Percentiles rank a stretch among this genome's conserved stretches.
Evolutionary conservation across 2,329 filamentous ascomycete genomes (phyloP).

Genomic region (Phialophora expanda): DNA sequence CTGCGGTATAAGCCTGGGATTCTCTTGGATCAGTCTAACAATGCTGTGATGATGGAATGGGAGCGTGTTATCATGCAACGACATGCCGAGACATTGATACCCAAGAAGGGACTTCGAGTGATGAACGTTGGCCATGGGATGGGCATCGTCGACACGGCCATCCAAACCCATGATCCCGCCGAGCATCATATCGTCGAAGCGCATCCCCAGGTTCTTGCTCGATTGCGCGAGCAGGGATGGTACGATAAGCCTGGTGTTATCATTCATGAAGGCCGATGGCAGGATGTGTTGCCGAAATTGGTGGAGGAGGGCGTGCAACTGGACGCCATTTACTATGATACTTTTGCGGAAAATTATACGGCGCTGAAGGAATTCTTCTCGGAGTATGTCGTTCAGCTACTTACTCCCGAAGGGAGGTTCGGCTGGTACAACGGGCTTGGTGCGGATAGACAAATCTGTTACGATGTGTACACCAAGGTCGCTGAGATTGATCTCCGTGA

Average conservation of each 20-base stretch:
- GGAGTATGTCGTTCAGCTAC: conserved; percentile 16
- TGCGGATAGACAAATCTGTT: conserved; percentile 19
- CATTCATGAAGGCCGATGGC: conserved; percentile 20
- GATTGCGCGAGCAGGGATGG: conserved; percentile 16
- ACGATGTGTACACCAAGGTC: conserved; percentile 21
- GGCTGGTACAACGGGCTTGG: conserved; percentile 21
- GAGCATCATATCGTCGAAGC: conserved; percentile 19
- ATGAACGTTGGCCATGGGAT: conserved; percentile 22
- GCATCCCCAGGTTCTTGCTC: conserved; percentile 12
- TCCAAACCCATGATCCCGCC: conserved; percentile 10
- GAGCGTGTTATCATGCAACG: conserved; percentile 13
- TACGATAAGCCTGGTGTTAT: conserved; percentile 10
- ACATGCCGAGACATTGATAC: conserved; percentile 14
- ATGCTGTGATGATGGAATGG: conserved; percentile 16
- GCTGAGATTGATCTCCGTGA: conserved; percentile 16
- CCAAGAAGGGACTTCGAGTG: conserved; percentile 9
- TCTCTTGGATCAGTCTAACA: conserved; percentile 2
- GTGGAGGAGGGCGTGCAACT: conserved; percentile 11
- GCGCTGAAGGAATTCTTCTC: conserved; percentile 18
- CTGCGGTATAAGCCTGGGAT: conserved; percentile 18
- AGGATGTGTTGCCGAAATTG: conserved; percentile 15
- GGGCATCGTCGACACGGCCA: conserved; percentile 20
- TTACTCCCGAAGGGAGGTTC: conserved; percentile 6
- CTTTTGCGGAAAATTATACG: conserved; percentile 17
- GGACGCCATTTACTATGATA: conserved; percentile 21